Percentiles rank a stretch among this genome's conserved stretches.
Evolutionary conservation across 176 grass and related monocot genomes (phyloP).

Genomic region (Musa beccarii): DNA sequence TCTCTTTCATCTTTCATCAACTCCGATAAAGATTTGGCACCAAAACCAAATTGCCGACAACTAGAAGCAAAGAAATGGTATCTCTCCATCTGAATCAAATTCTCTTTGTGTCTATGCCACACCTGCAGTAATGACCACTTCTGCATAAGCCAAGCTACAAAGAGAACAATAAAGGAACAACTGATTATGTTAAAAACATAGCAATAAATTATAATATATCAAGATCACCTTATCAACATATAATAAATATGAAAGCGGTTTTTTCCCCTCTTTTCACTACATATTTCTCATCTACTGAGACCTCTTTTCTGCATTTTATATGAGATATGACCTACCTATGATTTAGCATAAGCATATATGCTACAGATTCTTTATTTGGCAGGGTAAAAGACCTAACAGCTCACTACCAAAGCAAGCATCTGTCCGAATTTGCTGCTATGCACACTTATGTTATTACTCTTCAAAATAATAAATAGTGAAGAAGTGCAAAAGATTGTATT

Average conservation of each 20-base stretch:
- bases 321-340: no score
- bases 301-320: no score
- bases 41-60: constrained; percentile 47
- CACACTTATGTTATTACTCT: no score
- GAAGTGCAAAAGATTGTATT: no score
- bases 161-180: constrained; percentile 4
- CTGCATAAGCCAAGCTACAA: neutral
- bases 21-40: constrained; percentile 54
- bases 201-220: neutral
- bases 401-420: no score
- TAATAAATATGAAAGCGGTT: neutral
- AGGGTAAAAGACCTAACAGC: no score
- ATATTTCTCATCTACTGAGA: no score
- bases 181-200: neutral
- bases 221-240: neutral
- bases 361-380: no score
- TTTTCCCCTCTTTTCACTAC: no score
- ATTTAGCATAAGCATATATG: no score
- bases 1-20: constrained; percentile 77
- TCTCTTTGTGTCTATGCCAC: constrained; percentile 88
- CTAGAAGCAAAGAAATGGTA: constrained; percentile 94
- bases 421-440: no score
- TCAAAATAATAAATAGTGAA: no score
- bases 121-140: constrained; percentile 33
- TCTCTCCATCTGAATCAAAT: constrained; percentile 90